Base-by-base conservation (phyloP, 75 land plant genomes). In the Pinus albicaulis region DNA sequence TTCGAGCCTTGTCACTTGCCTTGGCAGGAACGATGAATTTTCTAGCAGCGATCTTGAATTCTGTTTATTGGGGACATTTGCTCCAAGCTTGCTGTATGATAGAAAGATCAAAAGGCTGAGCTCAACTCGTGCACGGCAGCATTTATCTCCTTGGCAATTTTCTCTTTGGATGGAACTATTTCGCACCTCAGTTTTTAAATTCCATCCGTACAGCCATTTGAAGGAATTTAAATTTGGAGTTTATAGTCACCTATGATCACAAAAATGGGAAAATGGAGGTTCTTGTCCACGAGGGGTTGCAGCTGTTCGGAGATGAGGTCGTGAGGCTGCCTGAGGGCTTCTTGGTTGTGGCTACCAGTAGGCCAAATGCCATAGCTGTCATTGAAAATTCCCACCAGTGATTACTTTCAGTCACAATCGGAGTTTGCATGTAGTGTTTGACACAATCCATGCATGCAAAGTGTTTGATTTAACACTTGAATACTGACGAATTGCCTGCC, bases 21-120 rank as follows among this genome's bases (percentile, higher is more conserved):
- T 95, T 8, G 98, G 98, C 36, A 86, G 86, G 36, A 83, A 82
- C 66, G 95, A 87, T 71, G 93, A 92, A 73, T 92, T 90, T 75
- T 88, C 79, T 71, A 86, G 91, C 93, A 92, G 93, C 84, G 98
- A 95, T 86, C 89, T 92, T 24, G 95, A 95, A 95, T 93, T 95
- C 77, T 92, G 98, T 95, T 36, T 94, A 44, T 88, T 94, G 71
- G 98, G 98, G 52, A 81, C 84, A 44, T 62, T 86, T 78, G 95
- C 92, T 63, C 98, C 98, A 59, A 90, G 98, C 77, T 76, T 94
- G 71, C 83, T 94, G 36, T 90, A 94, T 78, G 98, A 93, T 62
- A 87, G 81, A 80, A 94, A 92, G 81, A 86, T 71, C 26, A 92
- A 94, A 82, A 87, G 98, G 82, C 84, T 94, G 70, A 81, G 74